Percentiles rank a stretch among this genome's conserved stretches.
phyloP scores from a whole-genome alignment of 352 stramenopile genomes.

The Phytophthora sansomeana region DNA sequence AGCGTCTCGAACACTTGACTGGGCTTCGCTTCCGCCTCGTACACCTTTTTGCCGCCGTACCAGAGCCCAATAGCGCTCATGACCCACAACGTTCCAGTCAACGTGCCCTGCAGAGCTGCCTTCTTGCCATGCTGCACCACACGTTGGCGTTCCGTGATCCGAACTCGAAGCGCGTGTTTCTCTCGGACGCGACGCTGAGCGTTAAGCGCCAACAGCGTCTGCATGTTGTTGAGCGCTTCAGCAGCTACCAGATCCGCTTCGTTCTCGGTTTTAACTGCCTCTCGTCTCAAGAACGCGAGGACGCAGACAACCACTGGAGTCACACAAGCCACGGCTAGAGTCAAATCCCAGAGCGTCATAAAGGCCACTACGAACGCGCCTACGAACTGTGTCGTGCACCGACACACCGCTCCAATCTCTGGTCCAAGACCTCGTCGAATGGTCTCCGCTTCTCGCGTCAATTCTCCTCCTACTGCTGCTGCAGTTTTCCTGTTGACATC shows the following conservation, averaged over 20 bases:
- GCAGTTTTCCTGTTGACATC: slow-evolving; percentile 13
- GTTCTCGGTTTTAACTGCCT: background rate
- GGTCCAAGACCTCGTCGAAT: slow-evolving; percentile 34
- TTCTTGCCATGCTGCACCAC: slow-evolving; percentile 15
- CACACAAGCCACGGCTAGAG: slow-evolving; percentile 23
- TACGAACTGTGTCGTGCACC: slow-evolving; percentile 28
- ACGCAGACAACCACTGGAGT: slow-evolving; percentile 16
- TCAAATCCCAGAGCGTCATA: slow-evolving; percentile 33
- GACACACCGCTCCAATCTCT: slow-evolving; percentile 21
- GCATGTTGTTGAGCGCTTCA: slow-evolving; percentile 39
- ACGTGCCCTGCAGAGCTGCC: slow-evolving; percentile 13
- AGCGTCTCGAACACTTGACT: slow-evolving; percentile 27
- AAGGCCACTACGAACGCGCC: slow-evolving; percentile 26
- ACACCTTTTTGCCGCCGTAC: slow-evolving; percentile 37
- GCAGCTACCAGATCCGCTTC: slow-evolving; percentile 29
- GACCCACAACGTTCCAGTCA: slow-evolving; percentile 34
- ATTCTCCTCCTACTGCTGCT: slow-evolving; percentile 5
- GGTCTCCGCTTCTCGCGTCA: slow-evolving; percentile 23
- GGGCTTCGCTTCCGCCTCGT: slow-evolving; percentile 25
- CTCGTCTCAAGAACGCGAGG: background rate
- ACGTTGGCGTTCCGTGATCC: slow-evolving; percentile 16
- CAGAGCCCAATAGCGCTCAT: slow-evolving; percentile 39
- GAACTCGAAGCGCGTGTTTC: slow-evolving; percentile 32
- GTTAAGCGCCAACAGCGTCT: slow-evolving; percentile 40
- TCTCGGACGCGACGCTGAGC: slow-evolving; percentile 34